Evolutionary conservation across 2,329 filamentous ascomycete species (phyloP), one percentile per base, ranked within the genome.

Genomic region (Epicoccum sorghinum): DNA sequence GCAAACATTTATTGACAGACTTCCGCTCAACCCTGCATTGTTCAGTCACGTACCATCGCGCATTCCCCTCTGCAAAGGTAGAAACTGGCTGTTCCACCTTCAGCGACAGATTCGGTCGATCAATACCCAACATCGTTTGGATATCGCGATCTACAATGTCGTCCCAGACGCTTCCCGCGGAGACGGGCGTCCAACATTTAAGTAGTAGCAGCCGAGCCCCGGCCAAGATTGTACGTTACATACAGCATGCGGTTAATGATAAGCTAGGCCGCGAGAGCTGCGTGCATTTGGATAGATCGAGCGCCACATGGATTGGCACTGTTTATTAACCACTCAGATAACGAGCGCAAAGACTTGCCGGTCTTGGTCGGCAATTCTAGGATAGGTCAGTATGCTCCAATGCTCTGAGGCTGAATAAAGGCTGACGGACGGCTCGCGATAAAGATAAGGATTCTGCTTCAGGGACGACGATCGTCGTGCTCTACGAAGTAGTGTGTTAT

Each of bases 31-130:
- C 27, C n/a, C 12, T 8, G 4, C 18, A 14, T 9, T 7, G 6
- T 9, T 24, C 27, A 14, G 12, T 3, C 29, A 41, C 41, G 10
- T 38, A 74, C 72, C 72, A 75, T 63, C 72, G 57, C 37, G 62
- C 52, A 58, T 73, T 75, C 0, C 74, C 73, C 45, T 75, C 70
- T 5, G 79, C 76, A 63, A 82, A 82, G 3, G 76, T 73, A 5
- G 79, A 81, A 44, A 73, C 69, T 1, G 76, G 67, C 62, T 81
- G 79, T 23, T 77, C 69, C 35, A 82, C 78, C 46, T 71, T 72
- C 40, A 81, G 52, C 37, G 62, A 50, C 44, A 66, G 67, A 50
- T 71, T 72, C 36, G 78, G 78, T 45, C 67, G 66, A 47, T 71
- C 62, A 47, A 79, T 69, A 35, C 61, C 43, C 23, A 65, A 60